Evolutionary conservation across 345 rosid genomes (phyloP).

Genomic region (Durio zibethinus): DNA sequence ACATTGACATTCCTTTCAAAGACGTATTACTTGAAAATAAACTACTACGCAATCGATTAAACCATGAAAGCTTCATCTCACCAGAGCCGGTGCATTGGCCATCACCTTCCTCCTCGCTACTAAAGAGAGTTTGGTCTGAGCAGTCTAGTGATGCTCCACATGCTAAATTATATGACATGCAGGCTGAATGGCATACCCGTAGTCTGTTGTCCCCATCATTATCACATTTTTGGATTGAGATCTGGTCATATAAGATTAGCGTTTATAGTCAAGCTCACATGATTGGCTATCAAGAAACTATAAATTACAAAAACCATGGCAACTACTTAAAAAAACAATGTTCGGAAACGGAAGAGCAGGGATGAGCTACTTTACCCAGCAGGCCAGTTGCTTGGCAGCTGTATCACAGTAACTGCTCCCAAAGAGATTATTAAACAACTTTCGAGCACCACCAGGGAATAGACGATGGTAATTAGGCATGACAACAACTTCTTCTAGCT

Average conservation of each 20-base stretch:
- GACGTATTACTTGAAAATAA: conserved; percentile 34
- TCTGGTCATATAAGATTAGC: conserved; percentile 39
- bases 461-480: conserved; percentile 91
- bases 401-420: conserved; percentile 79
- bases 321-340: background rate
- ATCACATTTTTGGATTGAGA: conserved; percentile 96
- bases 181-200: conserved; percentile 91
- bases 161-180: conserved; percentile 80
- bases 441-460: conserved; percentile 83
- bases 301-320: background rate
- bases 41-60: conserved; percentile 41
- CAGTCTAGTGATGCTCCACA: conserved; percentile 99
- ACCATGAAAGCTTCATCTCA: conserved; percentile 51
- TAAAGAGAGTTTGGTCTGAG: conserved; percentile 91
- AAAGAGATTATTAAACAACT: conserved; percentile 63
- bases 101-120: conserved; percentile 68
- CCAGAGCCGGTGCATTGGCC: conserved; percentile 88
- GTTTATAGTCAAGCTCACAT: background rate
- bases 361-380: conserved; percentile 63
- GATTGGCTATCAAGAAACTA: background rate
- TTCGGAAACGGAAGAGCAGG: background rate
- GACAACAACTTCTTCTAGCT: conserved; percentile 96
- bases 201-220: conserved; percentile 91
- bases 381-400: conserved; percentile 89
- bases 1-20: conserved; percentile 26